Evolutionary conservation across 148 eudicot species (phyloP).

Genomic region (Nyssa sinensis): DNA sequence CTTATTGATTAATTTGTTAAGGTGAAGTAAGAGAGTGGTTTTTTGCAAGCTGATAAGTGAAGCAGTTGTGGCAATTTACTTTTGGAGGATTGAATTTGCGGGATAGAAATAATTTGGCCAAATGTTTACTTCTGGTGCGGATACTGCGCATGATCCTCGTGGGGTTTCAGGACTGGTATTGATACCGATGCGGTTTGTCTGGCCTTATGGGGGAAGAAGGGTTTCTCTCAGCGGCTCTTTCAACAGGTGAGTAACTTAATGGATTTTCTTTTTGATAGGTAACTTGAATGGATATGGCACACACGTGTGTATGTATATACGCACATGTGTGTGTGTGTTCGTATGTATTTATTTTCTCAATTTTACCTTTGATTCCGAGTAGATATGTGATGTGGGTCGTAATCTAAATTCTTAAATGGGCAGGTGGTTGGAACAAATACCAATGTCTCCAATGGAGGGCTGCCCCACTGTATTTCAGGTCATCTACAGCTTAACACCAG

Average conservation of each 20-base stretch:
- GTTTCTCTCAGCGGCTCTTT: conserved; percentile 54
- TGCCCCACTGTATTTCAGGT: conserved; percentile 62
- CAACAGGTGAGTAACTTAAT: conserved; percentile 33
- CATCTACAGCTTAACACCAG: conserved; percentile 59
- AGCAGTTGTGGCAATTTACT: conserved; percentile 14
- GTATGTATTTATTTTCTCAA: too few species aligned
- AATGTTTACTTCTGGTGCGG: conserved; percentile 31
- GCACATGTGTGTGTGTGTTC: too few species aligned
- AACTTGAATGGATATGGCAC: too few species aligned
- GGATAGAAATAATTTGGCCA: neutral
- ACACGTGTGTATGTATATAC: too few species aligned
- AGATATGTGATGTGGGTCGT: neutral
- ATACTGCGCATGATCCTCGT: conserved; percentile 17
- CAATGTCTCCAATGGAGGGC: conserved; percentile 72
- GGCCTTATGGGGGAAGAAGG: conserved; percentile 61
- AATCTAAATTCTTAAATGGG: conserved; percentile 14
- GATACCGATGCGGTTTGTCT: conserved; percentile 42
- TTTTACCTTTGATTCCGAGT: too few species aligned
- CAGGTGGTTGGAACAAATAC: conserved; percentile 61
- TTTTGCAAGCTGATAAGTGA: conserved; percentile 18
- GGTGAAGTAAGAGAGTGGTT: conserved; percentile 9
- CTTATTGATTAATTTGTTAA: neutral
- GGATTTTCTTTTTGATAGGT: too few species aligned
- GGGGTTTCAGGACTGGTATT: conserved; percentile 16
- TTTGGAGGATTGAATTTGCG: conserved; percentile 6